These are phyloP conservation scores for Mycena pura DNA, from an alignment of 768 basidiomycete genomes.

Conservation along the genomic window DNA sequence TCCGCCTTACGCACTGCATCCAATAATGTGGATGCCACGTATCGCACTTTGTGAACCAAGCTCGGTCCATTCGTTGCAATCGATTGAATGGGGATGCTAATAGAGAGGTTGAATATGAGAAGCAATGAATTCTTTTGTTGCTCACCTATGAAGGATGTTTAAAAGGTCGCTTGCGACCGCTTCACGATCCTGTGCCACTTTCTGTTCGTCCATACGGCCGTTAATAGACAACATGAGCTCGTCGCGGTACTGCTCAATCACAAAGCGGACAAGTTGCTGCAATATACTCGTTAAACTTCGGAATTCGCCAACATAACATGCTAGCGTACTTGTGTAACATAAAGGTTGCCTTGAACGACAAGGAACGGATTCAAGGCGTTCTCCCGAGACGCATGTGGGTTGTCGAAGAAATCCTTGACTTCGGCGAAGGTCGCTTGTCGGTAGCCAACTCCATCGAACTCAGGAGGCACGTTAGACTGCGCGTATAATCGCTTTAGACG, in stretches of 20 bases:
- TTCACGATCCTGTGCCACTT: slow-evolving; percentile 77
- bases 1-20: slow-evolving; percentile 85
- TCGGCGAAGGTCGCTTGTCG: slow-evolving; percentile 85
- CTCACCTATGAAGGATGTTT: slow-evolving; percentile 81
- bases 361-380: slow-evolving; percentile 90
- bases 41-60: slow-evolving; percentile 90
- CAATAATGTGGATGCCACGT: slow-evolving; percentile 88
- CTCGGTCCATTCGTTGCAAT: slow-evolving; percentile 90
- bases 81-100: slow-evolving; percentile 89
- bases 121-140: not conserved
- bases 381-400: slow-evolving; percentile 85
- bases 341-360: slow-evolving; percentile 92
- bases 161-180: slow-evolving; percentile 87
- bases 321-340: slow-evolving; percentile 83
- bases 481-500: slow-evolving; percentile 65
- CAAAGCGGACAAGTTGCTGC: slow-evolving; percentile 92
- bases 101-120: slow-evolving; percentile 16
- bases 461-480: slow-evolving; percentile 57
- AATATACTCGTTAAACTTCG: slow-evolving; percentile 1
- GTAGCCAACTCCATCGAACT: slow-evolving; percentile 76
- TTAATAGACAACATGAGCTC: slow-evolving; percentile 77
- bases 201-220: slow-evolving; percentile 66
- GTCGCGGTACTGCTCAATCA: slow-evolving; percentile 91
- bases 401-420: slow-evolving; percentile 90
- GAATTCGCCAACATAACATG: not conserved